Percentiles rank a stretch among this genome's conserved stretches.
These are phyloP conservation scores for Decorospora gaudefroyi DNA, from an alignment of 2,329 filamentous ascomycete species.

Conservation along the genomic window DNA sequence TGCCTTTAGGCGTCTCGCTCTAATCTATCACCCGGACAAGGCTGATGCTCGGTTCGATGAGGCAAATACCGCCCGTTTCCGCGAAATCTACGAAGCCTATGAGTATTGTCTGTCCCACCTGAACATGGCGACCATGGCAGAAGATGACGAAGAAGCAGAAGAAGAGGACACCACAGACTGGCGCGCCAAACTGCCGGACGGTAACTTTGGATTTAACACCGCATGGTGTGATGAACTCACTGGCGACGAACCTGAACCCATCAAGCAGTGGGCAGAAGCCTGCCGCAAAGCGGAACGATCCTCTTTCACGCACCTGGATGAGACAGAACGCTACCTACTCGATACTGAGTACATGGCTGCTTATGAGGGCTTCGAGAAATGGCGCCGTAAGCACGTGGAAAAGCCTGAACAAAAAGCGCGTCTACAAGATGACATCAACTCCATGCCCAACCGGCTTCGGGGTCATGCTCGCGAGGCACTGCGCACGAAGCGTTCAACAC, in stretches of 20 bases:
- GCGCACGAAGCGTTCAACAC: neutral
- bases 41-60: neutral
- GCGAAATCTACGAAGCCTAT: constrained; percentile 7
- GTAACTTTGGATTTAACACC: constrained; percentile 1
- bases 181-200: neutral
- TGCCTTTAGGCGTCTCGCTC: constrained; percentile 6
- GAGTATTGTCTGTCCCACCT: constrained; percentile 5
- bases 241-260: neutral
- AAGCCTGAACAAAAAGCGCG: neutral
- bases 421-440: constrained; percentile 1
- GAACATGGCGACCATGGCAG: neutral
- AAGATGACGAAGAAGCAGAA: neutral
- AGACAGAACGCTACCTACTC: neutral
- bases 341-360: neutral
- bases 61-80: constrained; percentile 2
- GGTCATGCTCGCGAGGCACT: neutral
- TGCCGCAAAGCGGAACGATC: neutral
- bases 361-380: constrained; percentile 1
- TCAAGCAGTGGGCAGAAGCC: constrained; percentile 5
- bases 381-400: constrained; percentile 6
- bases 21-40: constrained; percentile 9
- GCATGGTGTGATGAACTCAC: constrained; percentile 3
- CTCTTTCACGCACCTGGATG: neutral
- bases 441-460: neutral
- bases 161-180: constrained; percentile 3